Evolutionary conservation across 345 rosid species (phyloP).

Genomic region (Lumnitzera littorea): DNA sequence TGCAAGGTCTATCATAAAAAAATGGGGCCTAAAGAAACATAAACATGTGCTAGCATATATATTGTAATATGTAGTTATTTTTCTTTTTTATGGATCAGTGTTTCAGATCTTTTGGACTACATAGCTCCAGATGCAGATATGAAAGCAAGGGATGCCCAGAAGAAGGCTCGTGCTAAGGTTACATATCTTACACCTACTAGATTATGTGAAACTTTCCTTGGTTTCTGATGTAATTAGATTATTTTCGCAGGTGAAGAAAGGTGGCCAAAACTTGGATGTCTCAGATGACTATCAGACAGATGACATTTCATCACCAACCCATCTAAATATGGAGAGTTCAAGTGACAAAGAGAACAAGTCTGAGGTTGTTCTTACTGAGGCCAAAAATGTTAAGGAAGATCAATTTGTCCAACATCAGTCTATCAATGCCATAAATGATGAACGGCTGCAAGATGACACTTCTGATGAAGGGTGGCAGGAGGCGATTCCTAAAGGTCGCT

Average conservation of each 20-base stretch:
- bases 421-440: constrained; percentile 21
- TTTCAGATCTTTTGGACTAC: constrained; percentile 95
- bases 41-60: not conserved
- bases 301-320: constrained; percentile 37
- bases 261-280: constrained; percentile 60
- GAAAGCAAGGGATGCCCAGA: constrained; percentile 86
- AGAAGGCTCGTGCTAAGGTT: constrained; percentile 92
- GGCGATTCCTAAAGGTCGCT: constrained; percentile 87
- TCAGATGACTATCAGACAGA: constrained; percentile 63
- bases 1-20: no score
- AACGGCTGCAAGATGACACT: constrained; percentile 35
- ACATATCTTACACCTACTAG: constrained; percentile 3
- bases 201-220: not conserved
- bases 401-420: constrained; percentile 33
- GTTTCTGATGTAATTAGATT: constrained; percentile 4
- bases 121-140: constrained; percentile 83
- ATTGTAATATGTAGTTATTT: not conserved
- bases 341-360: constrained; percentile 78
- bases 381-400: constrained; percentile 42
- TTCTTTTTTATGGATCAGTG: constrained; percentile 42
- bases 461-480: constrained; percentile 99
- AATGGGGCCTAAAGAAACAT: no score
- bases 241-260: constrained; percentile 58
- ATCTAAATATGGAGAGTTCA: constrained; percentile 41
- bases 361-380: constrained; percentile 42